These are phyloP conservation scores for Aspergillus novofumigatus DNA, from an alignment of 2,329 filamentous ascomycete species.

Conservation along the genomic window DNA sequence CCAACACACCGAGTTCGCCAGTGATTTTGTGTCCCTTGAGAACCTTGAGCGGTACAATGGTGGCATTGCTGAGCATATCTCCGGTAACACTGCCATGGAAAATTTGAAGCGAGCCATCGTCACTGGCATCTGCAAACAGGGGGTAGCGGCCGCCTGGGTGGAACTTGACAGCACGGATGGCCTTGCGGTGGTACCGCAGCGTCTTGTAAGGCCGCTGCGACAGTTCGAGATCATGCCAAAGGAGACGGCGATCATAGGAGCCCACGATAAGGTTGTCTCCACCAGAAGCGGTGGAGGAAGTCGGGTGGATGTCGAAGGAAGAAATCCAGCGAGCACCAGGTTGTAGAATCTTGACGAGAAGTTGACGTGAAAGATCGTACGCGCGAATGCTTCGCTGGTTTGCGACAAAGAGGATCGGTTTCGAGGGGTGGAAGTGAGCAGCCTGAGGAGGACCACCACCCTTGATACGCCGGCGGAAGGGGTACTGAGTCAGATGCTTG, in stretches of 20 bases:
- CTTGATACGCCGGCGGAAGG: slow-evolving; percentile 70
- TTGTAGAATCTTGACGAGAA: slow-evolving; percentile 87
- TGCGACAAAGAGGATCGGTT: slow-evolving; percentile 91
- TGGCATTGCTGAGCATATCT: slow-evolving; percentile 93
- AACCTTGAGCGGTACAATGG: slow-evolving; percentile 93
- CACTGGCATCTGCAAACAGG: slow-evolving; percentile 89
- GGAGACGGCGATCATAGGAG: slow-evolving; percentile 85
- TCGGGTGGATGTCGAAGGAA: slow-evolving; percentile 84
- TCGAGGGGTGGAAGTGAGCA: slow-evolving; percentile 89
- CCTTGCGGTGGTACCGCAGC: slow-evolving; percentile 87
- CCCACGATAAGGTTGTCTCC: slow-evolving; percentile 93
- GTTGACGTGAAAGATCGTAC: slow-evolving; percentile 88
- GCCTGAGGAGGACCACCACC: slow-evolving; percentile 76
- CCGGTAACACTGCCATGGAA: slow-evolving; percentile 96
- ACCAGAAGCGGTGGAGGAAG: slow-evolving; percentile 82
- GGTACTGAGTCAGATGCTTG: slow-evolving; percentile 90
- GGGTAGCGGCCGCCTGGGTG: slow-evolving; percentile 73
- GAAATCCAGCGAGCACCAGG: slow-evolving; percentile 94
- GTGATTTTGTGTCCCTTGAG: slow-evolving; percentile 84
- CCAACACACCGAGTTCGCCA: slow-evolving; percentile 82
- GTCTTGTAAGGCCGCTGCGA: slow-evolving; percentile 92
- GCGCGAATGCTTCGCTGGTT: slow-evolving; percentile 89
- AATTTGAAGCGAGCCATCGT: slow-evolving; percentile 90
- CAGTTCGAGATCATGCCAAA: slow-evolving; percentile 97
- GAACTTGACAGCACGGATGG: slow-evolving; percentile 83